phyloP scores from a whole-genome alignment of 2,329 filamentous ascomycete genomes.

The Huntiella savannae region DNA sequence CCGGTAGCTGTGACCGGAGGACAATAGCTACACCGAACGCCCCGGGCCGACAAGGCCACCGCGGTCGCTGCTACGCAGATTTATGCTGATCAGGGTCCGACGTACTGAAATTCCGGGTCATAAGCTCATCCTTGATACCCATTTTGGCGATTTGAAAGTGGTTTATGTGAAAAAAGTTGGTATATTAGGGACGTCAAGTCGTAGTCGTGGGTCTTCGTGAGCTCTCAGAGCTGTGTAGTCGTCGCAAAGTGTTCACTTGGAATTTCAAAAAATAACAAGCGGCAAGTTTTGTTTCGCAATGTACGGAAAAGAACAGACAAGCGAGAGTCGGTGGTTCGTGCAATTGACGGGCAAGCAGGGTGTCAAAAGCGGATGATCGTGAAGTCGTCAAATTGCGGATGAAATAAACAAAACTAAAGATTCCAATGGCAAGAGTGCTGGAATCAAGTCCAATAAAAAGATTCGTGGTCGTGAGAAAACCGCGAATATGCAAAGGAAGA shows the following conservation, averaged over 20 bases:
- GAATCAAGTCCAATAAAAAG: neutral
- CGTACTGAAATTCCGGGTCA: conserved; percentile 57
- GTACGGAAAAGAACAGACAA: neutral
- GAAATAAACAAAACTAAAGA: neutral
- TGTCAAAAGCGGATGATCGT: neutral
- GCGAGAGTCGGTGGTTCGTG: neutral
- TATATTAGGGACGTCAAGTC: neutral
- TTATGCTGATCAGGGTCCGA: conserved; percentile 11
- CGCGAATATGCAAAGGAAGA: conserved; percentile 4
- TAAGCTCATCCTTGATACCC: conserved; percentile 54
- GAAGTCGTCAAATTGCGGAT: neutral
- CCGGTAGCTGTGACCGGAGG: too few relatives aligned
- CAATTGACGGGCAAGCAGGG: neutral
- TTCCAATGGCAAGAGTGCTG: neutral
- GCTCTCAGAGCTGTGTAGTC: neutral
- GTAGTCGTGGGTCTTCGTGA: neutral
- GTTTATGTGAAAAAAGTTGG: neutral
- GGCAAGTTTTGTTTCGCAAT: neutral
- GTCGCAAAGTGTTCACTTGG: conserved; percentile 2
- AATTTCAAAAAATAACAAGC: neutral
- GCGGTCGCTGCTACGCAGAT: too few relatives aligned
- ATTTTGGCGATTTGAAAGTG: conserved; percentile 25
- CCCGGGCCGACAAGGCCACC: too few relatives aligned
- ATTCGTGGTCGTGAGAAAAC: neutral
- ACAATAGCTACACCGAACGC: too few relatives aligned